phyloP scores from a whole-genome alignment of 2,329 filamentous ascomycete species.

The Aspergillus fumigatiaffinis region DNA sequence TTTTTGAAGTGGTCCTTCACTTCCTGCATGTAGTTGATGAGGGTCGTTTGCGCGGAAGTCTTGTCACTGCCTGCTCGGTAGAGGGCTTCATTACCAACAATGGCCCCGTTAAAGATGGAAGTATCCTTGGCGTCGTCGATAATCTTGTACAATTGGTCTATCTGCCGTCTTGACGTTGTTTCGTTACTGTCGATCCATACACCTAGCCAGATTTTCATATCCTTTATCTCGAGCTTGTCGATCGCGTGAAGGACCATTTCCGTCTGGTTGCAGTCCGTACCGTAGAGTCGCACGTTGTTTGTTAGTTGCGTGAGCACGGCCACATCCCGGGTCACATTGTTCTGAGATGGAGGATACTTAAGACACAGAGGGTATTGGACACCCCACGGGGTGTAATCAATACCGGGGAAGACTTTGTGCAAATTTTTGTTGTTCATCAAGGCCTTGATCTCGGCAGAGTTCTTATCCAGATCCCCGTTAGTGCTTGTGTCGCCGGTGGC shows the following conservation, averaged over 20 bases:
- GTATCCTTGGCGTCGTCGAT: constrained; percentile 53
- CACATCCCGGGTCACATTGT: constrained; percentile 88
- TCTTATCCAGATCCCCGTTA: constrained; percentile 68
- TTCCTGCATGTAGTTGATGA: constrained; percentile 61
- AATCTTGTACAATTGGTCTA: constrained; percentile 79
- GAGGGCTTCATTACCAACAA: constrained; percentile 62
- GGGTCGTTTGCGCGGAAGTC: constrained; percentile 61
- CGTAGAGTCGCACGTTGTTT: constrained; percentile 82
- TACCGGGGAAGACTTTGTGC: constrained; percentile 90
- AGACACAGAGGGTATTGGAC: constrained; percentile 85
- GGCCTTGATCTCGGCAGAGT: constrained; percentile 74
- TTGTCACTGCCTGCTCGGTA: constrained; percentile 47
- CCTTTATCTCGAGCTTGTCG: constrained; percentile 63
- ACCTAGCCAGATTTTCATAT: constrained; percentile 88
- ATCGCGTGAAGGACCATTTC: constrained; percentile 87
- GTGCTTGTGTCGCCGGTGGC: constrained; percentile 57
- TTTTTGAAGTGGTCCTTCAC: constrained; percentile 70
- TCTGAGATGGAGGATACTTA: constrained; percentile 74
- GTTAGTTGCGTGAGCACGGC: constrained; percentile 88
- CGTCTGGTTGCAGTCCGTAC: constrained; percentile 96
- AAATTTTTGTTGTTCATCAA: constrained; percentile 76
- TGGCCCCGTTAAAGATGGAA: constrained; percentile 56
- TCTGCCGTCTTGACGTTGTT: constrained; percentile 79
- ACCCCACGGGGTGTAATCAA: constrained; percentile 92
- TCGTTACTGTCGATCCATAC: constrained; percentile 85